Conservation (phyloP, 495 filamentous ascomycete genomes). For the Talaromyces wortmannii region DNA sequence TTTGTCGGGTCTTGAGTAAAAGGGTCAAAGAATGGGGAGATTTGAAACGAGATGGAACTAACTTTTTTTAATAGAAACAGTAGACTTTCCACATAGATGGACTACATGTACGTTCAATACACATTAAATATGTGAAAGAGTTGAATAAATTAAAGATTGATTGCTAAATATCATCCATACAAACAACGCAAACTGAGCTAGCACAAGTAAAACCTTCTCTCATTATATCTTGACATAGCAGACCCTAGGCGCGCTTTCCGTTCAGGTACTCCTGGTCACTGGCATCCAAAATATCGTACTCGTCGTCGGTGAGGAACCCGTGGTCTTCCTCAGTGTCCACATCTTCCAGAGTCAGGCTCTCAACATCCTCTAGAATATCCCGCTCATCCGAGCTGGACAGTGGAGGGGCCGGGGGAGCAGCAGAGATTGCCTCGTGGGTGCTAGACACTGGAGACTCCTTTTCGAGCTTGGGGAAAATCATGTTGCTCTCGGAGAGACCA, state of each 20-base stretch:
- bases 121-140: background rate
- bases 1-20: too few relatives aligned
- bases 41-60: too few relatives aligned
- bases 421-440: slow-evolving; percentile 51
- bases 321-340: slow-evolving; percentile 35
- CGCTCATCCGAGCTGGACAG: slow-evolving; percentile 37
- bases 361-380: slow-evolving; percentile 60
- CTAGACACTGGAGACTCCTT: slow-evolving; percentile 87
- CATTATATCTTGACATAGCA: background rate
- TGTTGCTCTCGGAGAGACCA: slow-evolving; percentile 49
- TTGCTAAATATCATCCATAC: background rate
- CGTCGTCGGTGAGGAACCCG: slow-evolving; percentile 90
- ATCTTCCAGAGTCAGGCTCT: slow-evolving; percentile 57
- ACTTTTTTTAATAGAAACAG: too few relatives aligned
- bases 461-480: slow-evolving; percentile 96
- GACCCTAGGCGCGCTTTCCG: slow-evolving; percentile 17
- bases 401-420: slow-evolving; percentile 22
- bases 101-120: too few relatives aligned
- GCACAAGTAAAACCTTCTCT: background rate
- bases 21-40: too few relatives aligned
- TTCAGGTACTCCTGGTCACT: slow-evolving; percentile 81
- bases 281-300: slow-evolving; percentile 94
- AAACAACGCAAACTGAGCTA: background rate
- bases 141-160: background rate
- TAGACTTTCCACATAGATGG: too few relatives aligned